Evolutionary conservation across 345 rosid species (phyloP).

Genomic region (Streptanthus diversifolius): DNA sequence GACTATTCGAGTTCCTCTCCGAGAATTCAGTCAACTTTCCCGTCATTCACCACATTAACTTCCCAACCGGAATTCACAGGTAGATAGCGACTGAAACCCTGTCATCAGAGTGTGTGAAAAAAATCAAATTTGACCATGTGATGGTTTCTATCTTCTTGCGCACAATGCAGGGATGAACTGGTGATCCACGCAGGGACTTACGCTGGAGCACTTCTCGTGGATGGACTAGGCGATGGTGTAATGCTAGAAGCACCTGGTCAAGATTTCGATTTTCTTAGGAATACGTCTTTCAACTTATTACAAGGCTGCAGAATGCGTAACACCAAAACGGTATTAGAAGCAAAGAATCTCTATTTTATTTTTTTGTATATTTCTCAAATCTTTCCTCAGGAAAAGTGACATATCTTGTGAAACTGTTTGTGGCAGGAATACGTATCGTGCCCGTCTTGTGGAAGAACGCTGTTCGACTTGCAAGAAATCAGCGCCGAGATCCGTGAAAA

Average conservation of each 20-base stretch:
- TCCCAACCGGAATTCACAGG: conserved; percentile 75
- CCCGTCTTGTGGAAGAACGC: conserved; percentile 96
- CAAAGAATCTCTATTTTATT: not conserved
- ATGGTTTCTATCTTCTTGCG: conserved; percentile 12
- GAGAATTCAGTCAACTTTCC: conserved; percentile 69
- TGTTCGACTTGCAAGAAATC: conserved; percentile 94
- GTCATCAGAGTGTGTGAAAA: not conserved
- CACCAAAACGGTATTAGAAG: conserved; percentile 84
- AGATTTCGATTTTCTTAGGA: conserved; percentile 83
- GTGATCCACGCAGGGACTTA: conserved; percentile 87
- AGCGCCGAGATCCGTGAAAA: conserved; percentile 88
- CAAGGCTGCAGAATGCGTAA: conserved; percentile 99
- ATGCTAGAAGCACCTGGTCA: conserved; percentile 80
- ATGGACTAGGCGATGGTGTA: conserved; percentile 96
- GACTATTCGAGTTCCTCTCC: conserved; percentile 80
- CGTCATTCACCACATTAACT: conserved; percentile 86
- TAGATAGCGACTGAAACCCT: conserved; percentile 23
- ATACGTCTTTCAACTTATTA: conserved; percentile 86
- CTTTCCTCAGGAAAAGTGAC: not conserved
- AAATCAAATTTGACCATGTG: not conserved
- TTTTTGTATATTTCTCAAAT: not conserved
- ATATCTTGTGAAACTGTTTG: not conserved
- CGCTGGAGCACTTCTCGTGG: conserved; percentile 85
- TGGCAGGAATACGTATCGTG: conserved; percentile 91
- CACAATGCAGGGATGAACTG: conserved; percentile 70